Base-by-base conservation (phyloP, 345 rosid genomes). In the Jatropha curcas region DNA sequence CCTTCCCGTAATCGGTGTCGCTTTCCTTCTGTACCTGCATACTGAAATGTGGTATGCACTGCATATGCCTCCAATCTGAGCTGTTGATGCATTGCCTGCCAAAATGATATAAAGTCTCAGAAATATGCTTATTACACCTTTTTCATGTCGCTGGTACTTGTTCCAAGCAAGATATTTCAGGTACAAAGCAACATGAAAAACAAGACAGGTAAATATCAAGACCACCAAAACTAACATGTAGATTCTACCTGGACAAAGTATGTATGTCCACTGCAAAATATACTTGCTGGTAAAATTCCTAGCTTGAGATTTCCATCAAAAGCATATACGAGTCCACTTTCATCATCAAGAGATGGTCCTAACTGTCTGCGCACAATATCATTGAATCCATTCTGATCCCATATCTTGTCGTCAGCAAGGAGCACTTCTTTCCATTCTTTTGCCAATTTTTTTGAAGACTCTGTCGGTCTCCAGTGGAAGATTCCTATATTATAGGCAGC, bases 341-440 rank as follows among this genome's bases (percentile, higher is more conserved):
- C 90, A 46, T 84, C 93, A 72, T 86, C 89, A 71, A 91, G 90
- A 43, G 99, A 84, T 45, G 99, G 99, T 41, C 99, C 99, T 77
- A 90, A 68, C 88, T 92, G 94, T 78, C 75, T 90, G 67, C 86
- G 88, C 60, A 95, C 87, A 55, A 92, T 82, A 30, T 91, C 90
- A 72, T 95, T 95, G 82, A 95, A 95, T 39, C 99, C 99, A 80
- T 91, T 91, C 73, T 95, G 99, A 88, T 95, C 99, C 99, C 99
- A 95, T 70, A 92, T 92, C 80, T 85, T 87, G 66, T 92, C 99
- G 65, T 95, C 93, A 4, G 97, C 91, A 52, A 95, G 68, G 82
- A 95, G 94, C 84, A 85, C 82, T 3, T 88, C 91, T 84, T 92
- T 93, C 99, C 99, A 95, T 77, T 95, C 96, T 79, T 86, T 89